Base-by-base conservation (phyloP, 345 rosid genomes). In the Eucalyptus paniculata region DNA sequence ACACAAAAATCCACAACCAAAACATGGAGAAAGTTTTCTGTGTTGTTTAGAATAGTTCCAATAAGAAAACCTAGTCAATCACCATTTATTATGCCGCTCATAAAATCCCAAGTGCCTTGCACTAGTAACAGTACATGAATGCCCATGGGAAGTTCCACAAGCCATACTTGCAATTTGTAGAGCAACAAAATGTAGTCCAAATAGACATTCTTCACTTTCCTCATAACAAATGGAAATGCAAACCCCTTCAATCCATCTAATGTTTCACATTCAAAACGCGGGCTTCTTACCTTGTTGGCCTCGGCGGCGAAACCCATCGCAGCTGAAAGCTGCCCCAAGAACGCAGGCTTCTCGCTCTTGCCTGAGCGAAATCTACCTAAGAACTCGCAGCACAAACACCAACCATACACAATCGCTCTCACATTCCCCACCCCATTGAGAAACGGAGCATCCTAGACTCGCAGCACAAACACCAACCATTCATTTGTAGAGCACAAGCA, bases 261-360 rank as follows among this genome's bases (percentile, higher is more conserved):
- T 4, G 16, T 30, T 65, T 65, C 77, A n/a, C 77, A n/a, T n/a
- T 65, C 77, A 65, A 65, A 40, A n/a, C 14, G 26, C 23, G 34
- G 12, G 54, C 58, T 15, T 97, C 95, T 97, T 87, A 97, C 93
- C 92, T 94, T 90, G 26, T 99, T 95, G 87, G 93, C 98, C 90
- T 97, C 98, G n/a, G 99, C 99, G 88, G 92, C 98, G 89, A 97
- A 96, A 90, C 97, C 98, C 90, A 97, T 92, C 88, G 92, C 93
- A 90, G 95, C 98, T 44, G 97, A 94, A 53, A 97, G 90, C 21
- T 95, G 69, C 97, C 99, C 99, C 80, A 97, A 90, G 87, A 97
- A 65, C 23, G 16, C 1, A 2, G 50, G 50, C 50, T 49, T 49
- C 50, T 49, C 1, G 5, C 50, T 49, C 50, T 49, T 15, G 50